Evolutionary conservation across 805 yeast genomes (phyloP).

Genomic region (Starmerella asiatica): DNA sequence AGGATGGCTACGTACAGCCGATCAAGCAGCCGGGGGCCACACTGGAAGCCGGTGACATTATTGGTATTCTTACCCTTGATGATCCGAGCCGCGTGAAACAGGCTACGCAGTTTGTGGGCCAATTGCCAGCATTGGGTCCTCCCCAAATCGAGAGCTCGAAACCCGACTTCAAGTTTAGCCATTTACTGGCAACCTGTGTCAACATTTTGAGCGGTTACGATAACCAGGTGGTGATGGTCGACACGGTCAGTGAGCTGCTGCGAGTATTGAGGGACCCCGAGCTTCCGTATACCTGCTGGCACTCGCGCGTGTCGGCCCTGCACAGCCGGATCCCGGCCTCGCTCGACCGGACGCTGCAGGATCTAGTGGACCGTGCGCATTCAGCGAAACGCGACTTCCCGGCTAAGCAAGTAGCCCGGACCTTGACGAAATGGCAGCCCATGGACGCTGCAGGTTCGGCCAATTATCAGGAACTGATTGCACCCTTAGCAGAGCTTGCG

Average conservation of each 20-base stretch:
- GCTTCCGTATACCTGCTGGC: slow-evolving; percentile 91
- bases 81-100: slow-evolving; percentile 96
- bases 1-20: slow-evolving; percentile 81
- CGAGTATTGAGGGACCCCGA: slow-evolving; percentile 63
- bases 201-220: slow-evolving; percentile 86
- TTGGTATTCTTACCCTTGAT: slow-evolving; percentile 86
- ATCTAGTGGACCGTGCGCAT: slow-evolving; percentile 51
- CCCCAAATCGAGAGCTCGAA: slow-evolving; percentile 74
- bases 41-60: slow-evolving; percentile 88
- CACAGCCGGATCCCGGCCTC: slow-evolving; percentile 78
- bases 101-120: slow-evolving; percentile 89
- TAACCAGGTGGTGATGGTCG: slow-evolving; percentile 85
- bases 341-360: slow-evolving; percentile 53
- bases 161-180: slow-evolving; percentile 60
- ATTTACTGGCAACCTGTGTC: slow-evolving; percentile 45
- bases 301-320: slow-evolving; percentile 67
- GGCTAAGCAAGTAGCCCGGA: slow-evolving; percentile 64
- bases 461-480: slow-evolving; percentile 45
- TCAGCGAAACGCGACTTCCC: slow-evolving; percentile 79
- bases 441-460: slow-evolving; percentile 33
- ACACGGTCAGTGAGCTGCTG: slow-evolving; percentile 60
- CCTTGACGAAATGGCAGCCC: slow-evolving; percentile 53
- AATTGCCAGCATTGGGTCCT: slow-evolving; percentile 76
- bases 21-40: slow-evolving; percentile 98
- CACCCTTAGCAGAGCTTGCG: slow-evolving; percentile 63